Conservation (phyloP, 768 basidiomycete species). For the Artomyces pyxidatus region DNA sequence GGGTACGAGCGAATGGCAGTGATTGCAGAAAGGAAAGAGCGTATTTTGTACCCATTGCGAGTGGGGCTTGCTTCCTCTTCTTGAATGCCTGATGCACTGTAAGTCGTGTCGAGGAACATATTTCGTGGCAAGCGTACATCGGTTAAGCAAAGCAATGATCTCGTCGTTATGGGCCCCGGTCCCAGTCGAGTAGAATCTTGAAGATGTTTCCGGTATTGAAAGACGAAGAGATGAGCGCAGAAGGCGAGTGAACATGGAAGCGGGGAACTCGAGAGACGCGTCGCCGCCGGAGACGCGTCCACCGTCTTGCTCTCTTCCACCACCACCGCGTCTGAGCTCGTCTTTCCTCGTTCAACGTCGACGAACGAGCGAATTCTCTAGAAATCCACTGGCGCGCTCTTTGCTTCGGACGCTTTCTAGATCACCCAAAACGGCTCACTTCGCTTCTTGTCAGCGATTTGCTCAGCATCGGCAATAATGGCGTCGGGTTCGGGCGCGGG, state of each 20-base stretch:
- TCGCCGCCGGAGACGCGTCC: constrained; percentile 1
- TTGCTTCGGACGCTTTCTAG: too few relatives aligned
- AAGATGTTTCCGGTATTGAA: too few relatives aligned
- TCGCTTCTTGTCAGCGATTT: constrained; percentile 20
- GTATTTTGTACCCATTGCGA: constrained; percentile 17
- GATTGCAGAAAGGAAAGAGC: constrained; percentile 13
- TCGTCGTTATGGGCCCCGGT: constrained; percentile 33
- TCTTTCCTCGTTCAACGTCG: background rate
- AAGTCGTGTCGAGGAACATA: background rate
- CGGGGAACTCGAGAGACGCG: constrained; percentile 4
- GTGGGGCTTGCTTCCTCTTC: constrained; percentile 10
- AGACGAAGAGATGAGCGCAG: background rate
- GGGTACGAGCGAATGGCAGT: constrained; percentile 4
- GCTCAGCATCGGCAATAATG: constrained; percentile 22
- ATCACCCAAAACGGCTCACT: background rate
- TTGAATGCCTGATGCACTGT: constrained; percentile 7
- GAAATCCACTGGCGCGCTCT: too few relatives aligned
- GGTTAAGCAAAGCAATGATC: constrained; percentile 32
- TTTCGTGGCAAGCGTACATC: constrained; percentile 29
- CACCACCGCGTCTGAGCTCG: background rate
- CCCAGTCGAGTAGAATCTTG: too few relatives aligned
- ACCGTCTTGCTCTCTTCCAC: background rate
- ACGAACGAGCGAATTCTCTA: constrained; percentile 1
- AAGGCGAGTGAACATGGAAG: constrained; percentile 5
- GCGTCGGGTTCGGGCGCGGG: constrained; percentile 10